Evolutionary conservation across 1,284 basidiomycete genomes (phyloP), one percentile per base, ranked within the genome.

Genomic region (Rhizopogon parksii): DNA sequence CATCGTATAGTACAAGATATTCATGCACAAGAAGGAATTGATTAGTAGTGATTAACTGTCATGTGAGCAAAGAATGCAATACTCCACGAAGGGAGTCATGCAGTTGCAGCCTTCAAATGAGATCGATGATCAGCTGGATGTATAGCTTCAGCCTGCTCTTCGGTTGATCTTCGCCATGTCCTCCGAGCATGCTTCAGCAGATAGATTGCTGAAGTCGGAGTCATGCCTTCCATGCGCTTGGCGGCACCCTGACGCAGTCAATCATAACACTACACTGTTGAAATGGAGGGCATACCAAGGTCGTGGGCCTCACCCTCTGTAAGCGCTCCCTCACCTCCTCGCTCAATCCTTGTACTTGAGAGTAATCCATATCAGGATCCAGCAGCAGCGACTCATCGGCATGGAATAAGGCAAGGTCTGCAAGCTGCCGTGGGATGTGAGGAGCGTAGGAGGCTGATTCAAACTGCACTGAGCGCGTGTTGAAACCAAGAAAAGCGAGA

Each of bases 161-260:
- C 12, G 19, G 17, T 46, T 19, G 40, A 14, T 46, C 47, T 15
- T 46, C 47, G 37, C 63, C 65, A 67, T 12, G 65, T 70, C 53
- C 68, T 62, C 57, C 80, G 82, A 9, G 85, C 80, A 62, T 87
- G 75, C 56, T 77, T 77, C 52, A 91, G 68, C 25, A 92, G 63
- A 39, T 74, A 73, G 6, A 90, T 73, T 15, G 87, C 69, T 1
- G 80, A 80, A 0, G 82, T 75, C 2, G 89, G 87, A 6, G 90
- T 92, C 79, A 92, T 89, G 6, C 89, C 89, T 60, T 92, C 89
- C 82, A 92, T 90, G 32, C 90, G 73, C 63, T 90, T 90, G 14
- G 85, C 90, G 11, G 85, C 84, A 19, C 89, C 90, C 88, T 91
- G 46, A 24, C 46, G 15, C 17, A 53, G 14, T 43, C 17, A 21